These are phyloP conservation scores for Oropetium thomaeum DNA, from an alignment of 176 grass and related monocot genomes.

Conservation along the genomic window DNA sequence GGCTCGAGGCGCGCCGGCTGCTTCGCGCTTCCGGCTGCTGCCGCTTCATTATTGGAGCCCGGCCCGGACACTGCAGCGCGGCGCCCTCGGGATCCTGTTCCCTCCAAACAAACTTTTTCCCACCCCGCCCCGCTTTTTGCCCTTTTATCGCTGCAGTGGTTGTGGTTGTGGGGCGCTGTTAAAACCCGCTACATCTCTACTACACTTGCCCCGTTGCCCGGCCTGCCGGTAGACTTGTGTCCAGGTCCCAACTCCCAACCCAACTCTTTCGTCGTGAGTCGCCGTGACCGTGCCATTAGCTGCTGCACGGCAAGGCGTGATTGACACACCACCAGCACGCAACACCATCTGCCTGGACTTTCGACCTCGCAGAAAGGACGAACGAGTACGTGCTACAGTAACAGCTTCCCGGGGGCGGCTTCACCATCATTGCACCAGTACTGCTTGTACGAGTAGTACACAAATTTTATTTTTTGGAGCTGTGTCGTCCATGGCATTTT, in stretches of 20 bases:
- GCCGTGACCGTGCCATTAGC: not conserved
- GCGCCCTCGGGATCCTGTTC: conserved; percentile 48
- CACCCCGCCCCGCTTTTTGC: not conserved
- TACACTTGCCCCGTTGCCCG: not conserved
- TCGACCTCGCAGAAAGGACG: not conserved
- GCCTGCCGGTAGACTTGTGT: not conserved
- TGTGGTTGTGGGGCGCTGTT: not conserved
- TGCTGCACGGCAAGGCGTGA: not conserved
- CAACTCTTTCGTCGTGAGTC: too few relatives aligned
- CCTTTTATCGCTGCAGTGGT: conserved; percentile 1
- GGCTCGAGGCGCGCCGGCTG: conserved; percentile 45
- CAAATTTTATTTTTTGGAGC: too few relatives aligned
- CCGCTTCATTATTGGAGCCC: conserved; percentile 46
- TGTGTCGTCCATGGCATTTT: not conserved
- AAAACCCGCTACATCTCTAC: not conserved
- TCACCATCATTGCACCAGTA: too few relatives aligned
- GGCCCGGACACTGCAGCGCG: conserved; percentile 42
- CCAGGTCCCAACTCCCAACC: conserved; percentile 13
- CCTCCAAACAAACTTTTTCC: conserved; percentile 26
- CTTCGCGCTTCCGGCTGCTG: conserved; percentile 8
- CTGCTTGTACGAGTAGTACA: not conserved
- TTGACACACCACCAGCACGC: not conserved
- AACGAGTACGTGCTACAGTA: too few relatives aligned
- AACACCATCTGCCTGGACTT: not conserved
- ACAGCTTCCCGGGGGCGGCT: too few relatives aligned